phyloP scores from a whole-genome alignment of 352 stramenopile species.

The Peronosclerospora sorghi region DNA sequence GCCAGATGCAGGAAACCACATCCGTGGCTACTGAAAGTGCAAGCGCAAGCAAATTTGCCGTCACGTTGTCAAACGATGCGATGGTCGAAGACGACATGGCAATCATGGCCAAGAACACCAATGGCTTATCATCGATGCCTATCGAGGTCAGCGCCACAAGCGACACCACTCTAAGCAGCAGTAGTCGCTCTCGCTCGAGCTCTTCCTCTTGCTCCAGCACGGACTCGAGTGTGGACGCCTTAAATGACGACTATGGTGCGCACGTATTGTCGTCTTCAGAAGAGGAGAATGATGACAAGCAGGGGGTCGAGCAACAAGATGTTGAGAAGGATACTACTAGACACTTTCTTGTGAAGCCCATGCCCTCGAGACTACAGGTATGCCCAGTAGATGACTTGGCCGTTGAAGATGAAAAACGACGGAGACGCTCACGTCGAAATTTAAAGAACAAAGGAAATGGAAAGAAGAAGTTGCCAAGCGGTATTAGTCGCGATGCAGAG shows the following conservation, averaged over 20 bases:
- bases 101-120: conserved; percentile 4
- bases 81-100: conserved; percentile 12
- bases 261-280: conserved; percentile 26
- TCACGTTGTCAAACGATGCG: conserved; percentile 12
- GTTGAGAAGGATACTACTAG: conserved; percentile 8
- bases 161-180: conserved; percentile 34
- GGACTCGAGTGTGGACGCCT: conserved; percentile 19
- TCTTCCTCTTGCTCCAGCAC: conserved; percentile 22
- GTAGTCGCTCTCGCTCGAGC: conserved; percentile 18
- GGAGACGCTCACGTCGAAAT: conserved; percentile 34
- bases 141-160: conserved; percentile 23
- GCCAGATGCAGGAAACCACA: conserved; percentile 11
- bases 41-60: conserved; percentile 14
- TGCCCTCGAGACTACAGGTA: conserved; percentile 51
- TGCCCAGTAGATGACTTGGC: conserved; percentile 66
- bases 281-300: conserved; percentile 21
- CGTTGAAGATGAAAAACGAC: conserved; percentile 67
- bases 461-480: conserved; percentile 34
- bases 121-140: conserved; percentile 1
- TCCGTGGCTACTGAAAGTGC: conserved; percentile 10
- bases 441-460: conserved; percentile 26
- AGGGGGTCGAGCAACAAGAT: conserved; percentile 12
- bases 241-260: conserved; percentile 30
- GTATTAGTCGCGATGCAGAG: conserved; percentile 39
- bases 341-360: conserved; percentile 56